phyloP scores from a whole-genome alignment of 345 rosid genomes.

The Arabidopsis suecica region DNA sequence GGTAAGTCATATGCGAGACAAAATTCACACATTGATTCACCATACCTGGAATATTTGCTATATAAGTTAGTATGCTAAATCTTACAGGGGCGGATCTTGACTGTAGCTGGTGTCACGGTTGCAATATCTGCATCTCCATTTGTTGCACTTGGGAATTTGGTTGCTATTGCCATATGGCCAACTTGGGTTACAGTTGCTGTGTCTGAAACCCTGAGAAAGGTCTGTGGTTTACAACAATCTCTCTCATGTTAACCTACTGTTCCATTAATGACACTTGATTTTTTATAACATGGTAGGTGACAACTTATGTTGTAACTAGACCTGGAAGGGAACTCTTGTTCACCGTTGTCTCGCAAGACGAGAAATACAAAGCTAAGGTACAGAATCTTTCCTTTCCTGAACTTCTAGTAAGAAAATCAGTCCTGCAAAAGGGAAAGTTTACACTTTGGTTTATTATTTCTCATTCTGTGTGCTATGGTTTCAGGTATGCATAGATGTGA shows the following conservation, averaged over 20 bases:
- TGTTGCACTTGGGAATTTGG: constrained; percentile 71
- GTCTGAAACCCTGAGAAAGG: constrained; percentile 93
- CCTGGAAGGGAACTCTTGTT: constrained; percentile 95
- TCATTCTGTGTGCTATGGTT: background rate
- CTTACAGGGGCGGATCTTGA: constrained; percentile 80
- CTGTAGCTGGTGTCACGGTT: constrained; percentile 74
- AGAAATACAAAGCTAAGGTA: constrained; percentile 96
- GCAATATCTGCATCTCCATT: constrained; percentile 86
- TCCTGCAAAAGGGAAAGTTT: constrained; percentile 18
- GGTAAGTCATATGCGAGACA: constrained; percentile 44
- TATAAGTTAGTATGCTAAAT: constrained; percentile 9
- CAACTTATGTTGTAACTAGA: constrained; percentile 82
- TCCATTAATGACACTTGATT: constrained; percentile 5
- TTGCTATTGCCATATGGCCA: constrained; percentile 86
- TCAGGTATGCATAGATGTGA: constrained; percentile 89
- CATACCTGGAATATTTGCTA: background rate
- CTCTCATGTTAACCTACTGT: constrained; percentile 1
- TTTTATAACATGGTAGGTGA: constrained; percentile 58
- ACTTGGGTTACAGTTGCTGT: constrained; percentile 80
- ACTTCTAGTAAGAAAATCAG: background rate
- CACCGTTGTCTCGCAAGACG: constrained; percentile 90
- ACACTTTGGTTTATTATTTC: constrained; percentile 6
- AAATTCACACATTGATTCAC: constrained; percentile 1
- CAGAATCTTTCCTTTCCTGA: constrained; percentile 17
- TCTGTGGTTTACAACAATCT: constrained; percentile 35